Percentiles rank a stretch among this genome's conserved stretches.
Evolutionary conservation across 2,329 filamentous ascomycete species (phyloP).

Genomic region (Aspergillus awamori): DNA sequence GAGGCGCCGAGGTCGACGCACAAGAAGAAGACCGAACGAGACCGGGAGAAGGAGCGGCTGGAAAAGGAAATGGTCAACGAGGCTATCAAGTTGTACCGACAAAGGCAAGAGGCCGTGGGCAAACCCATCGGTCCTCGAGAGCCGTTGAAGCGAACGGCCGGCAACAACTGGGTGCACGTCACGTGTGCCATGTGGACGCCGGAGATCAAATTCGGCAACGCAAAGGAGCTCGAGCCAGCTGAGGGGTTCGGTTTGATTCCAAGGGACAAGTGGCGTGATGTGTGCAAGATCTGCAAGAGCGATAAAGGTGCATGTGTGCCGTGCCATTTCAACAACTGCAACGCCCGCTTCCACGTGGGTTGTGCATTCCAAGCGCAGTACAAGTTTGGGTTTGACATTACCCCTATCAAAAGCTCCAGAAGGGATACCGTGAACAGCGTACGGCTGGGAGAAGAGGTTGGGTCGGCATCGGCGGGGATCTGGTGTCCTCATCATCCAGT

Average conservation of each 20-base stretch:
- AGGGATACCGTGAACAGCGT: conserved; percentile 80
- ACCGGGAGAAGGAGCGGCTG: conserved; percentile 81
- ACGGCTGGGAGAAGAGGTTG: conserved; percentile 76
- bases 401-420: conserved; percentile 84
- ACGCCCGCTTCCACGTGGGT: conserved; percentile 74
- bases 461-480: conserved; percentile 79
- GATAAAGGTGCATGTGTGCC: conserved; percentile 75
- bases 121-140: conserved; percentile 84
- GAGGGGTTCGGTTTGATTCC: conserved; percentile 89
- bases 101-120: conserved; percentile 79
- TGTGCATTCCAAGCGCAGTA: conserved; percentile 86
- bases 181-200: conserved; percentile 89
- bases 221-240: conserved; percentile 77
- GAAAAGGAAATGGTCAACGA: conserved; percentile 83
- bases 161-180: conserved; percentile 98
- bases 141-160: conserved; percentile 86
- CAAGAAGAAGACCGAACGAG: conserved; percentile 91
- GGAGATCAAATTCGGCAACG: conserved; percentile 89
- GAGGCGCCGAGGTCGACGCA: conserved; percentile 76
- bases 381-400: conserved; percentile 84
- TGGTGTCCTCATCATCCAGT: conserved; percentile 91
- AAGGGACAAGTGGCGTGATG: conserved; percentile 69
- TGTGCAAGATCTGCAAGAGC: conserved; percentile 81
- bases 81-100: conserved; percentile 78
- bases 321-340: conserved; percentile 65